Conservation (phyloP, 2,329 filamentous ascomycete genomes). For the Talaromyces sp. region DNA sequence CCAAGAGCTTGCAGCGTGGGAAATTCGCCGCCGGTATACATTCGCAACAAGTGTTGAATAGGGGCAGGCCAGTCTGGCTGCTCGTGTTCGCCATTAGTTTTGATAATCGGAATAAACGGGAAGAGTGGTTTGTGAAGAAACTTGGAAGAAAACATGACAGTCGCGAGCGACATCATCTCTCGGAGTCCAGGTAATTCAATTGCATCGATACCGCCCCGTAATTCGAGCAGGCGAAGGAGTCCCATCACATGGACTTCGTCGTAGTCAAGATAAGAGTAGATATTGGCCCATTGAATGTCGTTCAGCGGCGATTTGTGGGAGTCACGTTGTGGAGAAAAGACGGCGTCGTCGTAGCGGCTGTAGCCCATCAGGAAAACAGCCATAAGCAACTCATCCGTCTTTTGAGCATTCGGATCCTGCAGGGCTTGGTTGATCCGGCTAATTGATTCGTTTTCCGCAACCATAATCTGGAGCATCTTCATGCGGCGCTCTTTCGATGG, state of each 20-base stretch:
- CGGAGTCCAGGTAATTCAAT: constrained; percentile 17
- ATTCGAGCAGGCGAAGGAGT: constrained; percentile 16
- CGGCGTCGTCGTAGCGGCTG: constrained; percentile 15
- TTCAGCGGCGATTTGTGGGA: constrained; percentile 17
- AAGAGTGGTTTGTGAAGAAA: constrained; percentile 16
- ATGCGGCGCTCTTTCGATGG: constrained; percentile 7
- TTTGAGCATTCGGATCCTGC: constrained; percentile 12
- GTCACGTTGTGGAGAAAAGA: constrained; percentile 10
- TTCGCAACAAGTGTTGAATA: constrained; percentile 11
- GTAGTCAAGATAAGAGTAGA: constrained; percentile 18
- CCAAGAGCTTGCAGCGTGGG: constrained; percentile 15
- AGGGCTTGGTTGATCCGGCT: constrained; percentile 18
- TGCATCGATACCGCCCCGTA: constrained; percentile 18
- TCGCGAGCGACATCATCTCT: constrained; percentile 18
- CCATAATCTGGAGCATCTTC: constrained; percentile 12
- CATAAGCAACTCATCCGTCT: constrained; percentile 19
- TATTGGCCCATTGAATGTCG: constrained; percentile 17
- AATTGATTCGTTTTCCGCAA: constrained; percentile 16
- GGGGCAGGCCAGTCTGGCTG: constrained; percentile 13
- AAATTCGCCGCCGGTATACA: constrained; percentile 15
- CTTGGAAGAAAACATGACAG: constrained; percentile 17
- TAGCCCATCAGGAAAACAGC: constrained; percentile 19
- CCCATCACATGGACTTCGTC: constrained; percentile 19
- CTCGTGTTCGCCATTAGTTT: constrained; percentile 5
- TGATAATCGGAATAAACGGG: constrained; percentile 15